Evolutionary conservation across 495 filamentous ascomycete genomes (phyloP).

Genomic region (Diplogelasinospora grovesii): DNA sequence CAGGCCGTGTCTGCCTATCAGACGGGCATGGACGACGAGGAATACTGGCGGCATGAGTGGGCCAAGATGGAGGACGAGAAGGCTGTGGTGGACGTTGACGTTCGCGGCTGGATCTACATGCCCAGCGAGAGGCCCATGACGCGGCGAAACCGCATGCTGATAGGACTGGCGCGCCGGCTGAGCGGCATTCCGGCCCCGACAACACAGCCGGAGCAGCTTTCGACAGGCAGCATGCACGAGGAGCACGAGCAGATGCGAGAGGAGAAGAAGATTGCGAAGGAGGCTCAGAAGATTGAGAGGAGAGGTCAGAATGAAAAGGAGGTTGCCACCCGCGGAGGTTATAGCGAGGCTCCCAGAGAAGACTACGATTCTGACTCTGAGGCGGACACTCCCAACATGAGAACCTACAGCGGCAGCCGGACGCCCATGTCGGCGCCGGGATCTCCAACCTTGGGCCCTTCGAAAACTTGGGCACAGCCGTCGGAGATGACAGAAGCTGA

Average conservation of each 20-base stretch:
- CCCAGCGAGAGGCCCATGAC: conserved; percentile 83
- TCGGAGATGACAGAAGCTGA: conserved; percentile 60
- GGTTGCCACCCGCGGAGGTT: conserved; percentile 57
- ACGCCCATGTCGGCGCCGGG: conserved; percentile 21
- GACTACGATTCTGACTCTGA: conserved; percentile 28
- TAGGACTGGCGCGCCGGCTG: conserved; percentile 75
- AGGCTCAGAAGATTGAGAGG: conserved; percentile 66
- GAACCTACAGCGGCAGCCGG: conserved; percentile 13
- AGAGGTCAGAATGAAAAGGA: conserved; percentile 64
- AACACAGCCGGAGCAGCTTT: conserved; percentile 17
- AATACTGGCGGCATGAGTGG: conserved; percentile 67
- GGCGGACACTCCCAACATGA: conserved; percentile 8
- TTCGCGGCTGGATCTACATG: conserved; percentile 88
- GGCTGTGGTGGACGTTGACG: conserved; percentile 85
- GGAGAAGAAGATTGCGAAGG: conserved; percentile 57
- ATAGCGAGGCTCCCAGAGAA: conserved; percentile 36
- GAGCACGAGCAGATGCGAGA: conserved; percentile 39
- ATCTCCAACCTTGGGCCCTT: conserved; percentile 26
- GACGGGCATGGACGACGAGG: conserved; percentile 42
- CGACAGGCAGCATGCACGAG: conserved; percentile 21
- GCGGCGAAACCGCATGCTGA: conserved; percentile 74
- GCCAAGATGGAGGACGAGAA: conserved; percentile 65
- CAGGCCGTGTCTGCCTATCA: conserved; percentile 4
- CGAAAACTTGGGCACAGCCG: conserved; percentile 43
- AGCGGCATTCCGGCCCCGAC: conserved; percentile 74